Percentiles rank a stretch among this genome's conserved stretches.
phyloP scores from a whole-genome alignment of 2,329 filamentous ascomycete genomes.

The Hypoxylon sp. region DNA sequence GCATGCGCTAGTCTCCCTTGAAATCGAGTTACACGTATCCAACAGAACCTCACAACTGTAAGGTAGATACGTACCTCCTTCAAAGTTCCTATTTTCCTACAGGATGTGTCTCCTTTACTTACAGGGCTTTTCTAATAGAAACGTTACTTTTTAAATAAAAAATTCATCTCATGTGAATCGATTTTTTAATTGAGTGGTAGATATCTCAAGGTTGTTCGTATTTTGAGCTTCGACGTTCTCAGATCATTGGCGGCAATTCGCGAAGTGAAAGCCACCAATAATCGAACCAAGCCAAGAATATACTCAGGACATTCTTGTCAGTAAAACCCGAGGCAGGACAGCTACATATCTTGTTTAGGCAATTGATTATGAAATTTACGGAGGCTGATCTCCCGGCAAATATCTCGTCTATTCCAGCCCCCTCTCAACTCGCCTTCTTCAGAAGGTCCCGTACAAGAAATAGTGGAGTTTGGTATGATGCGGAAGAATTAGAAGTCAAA shows the following conservation, averaged over 20 bases:
- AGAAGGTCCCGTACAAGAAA: not conserved
- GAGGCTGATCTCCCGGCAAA: slow-evolving; percentile 33
- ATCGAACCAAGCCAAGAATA: slow-evolving; percentile 7
- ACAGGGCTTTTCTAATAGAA: not conserved
- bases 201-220: not conserved
- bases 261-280: slow-evolving; percentile 35
- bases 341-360: slow-evolving; percentile 34
- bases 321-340: slow-evolving; percentile 3
- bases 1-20: too few species aligned
- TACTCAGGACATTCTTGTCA: slow-evolving; percentile 5
- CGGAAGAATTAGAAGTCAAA: slow-evolving; percentile 25
- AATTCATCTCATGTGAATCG: not conserved
- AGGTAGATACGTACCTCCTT: too few species aligned
- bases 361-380: slow-evolving; percentile 31
- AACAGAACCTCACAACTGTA: too few species aligned
- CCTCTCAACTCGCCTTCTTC: slow-evolving; percentile 9
- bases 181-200: slow-evolving; percentile 1
- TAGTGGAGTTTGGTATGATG: slow-evolving; percentile 19
- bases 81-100: too few species aligned
- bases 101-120: too few species aligned
- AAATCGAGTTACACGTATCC: too few species aligned
- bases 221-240: slow-evolving; percentile 1
- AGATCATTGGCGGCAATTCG: slow-evolving; percentile 36
- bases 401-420: slow-evolving; percentile 19
- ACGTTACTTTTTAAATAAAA: too few species aligned